These are phyloP conservation scores for Chrysoporthe puriensis DNA, from an alignment of 2,329 filamentous ascomycete genomes.

Conservation along the genomic window DNA sequence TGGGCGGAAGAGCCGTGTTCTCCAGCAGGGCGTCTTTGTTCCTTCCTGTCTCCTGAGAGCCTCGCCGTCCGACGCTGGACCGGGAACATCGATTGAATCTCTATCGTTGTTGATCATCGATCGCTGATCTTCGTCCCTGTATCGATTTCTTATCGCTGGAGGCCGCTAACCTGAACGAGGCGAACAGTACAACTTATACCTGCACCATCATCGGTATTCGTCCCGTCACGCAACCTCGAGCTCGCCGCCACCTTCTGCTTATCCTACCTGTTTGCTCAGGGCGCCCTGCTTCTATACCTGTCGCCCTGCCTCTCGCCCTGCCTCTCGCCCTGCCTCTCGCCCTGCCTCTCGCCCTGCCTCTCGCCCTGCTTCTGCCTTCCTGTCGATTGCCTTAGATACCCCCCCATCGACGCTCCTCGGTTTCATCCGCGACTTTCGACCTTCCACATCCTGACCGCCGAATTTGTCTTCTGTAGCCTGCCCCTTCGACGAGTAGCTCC, in stretches of 20 bases:
- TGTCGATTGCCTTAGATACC: slow-evolving; percentile 1
- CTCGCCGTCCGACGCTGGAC: not conserved
- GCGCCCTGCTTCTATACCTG: not conserved
- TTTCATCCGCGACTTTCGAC: not conserved
- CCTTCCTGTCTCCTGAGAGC: slow-evolving; percentile 5
- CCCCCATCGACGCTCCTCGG: not conserved
- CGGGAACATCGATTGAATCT: not conserved
- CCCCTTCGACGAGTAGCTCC: not conserved
- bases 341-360: too few relatives aligned
- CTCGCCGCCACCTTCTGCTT: slow-evolving; percentile 16
- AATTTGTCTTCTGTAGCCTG: not conserved
- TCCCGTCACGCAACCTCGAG: slow-evolving; percentile 18
- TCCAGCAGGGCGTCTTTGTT: slow-evolving; percentile 3
- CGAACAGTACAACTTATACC: slow-evolving; percentile 13
- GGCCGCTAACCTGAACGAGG: slow-evolving; percentile 26
- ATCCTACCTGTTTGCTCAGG: not conserved
- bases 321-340: not conserved
- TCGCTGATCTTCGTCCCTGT: not conserved
- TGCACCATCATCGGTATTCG: slow-evolving; percentile 12
- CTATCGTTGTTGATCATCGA: not conserved
- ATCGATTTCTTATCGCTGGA: slow-evolving; percentile 5
- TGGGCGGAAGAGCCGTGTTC: not conserved
- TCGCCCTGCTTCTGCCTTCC: slow-evolving; percentile 1
- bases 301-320: not conserved
- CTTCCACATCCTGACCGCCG: not conserved